Conservation (phyloP, 495 filamentous ascomycete species). For the Chaetomium tenue region DNA sequence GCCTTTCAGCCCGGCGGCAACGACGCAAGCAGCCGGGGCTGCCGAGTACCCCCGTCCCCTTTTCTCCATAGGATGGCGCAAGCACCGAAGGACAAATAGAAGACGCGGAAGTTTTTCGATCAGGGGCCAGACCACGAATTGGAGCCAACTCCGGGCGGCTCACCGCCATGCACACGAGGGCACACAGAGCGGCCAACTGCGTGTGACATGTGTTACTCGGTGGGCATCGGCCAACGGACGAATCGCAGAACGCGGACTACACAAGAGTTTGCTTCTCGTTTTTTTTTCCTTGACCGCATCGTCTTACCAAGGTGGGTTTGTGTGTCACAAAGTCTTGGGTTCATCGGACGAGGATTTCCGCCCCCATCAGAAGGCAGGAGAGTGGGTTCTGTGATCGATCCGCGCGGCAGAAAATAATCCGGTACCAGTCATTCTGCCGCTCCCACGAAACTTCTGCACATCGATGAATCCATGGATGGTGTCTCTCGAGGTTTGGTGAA, state of each 20-base stretch:
- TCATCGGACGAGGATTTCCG: too few relatives aligned
- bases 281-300: background rate
- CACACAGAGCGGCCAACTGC: slow-evolving; percentile 15
- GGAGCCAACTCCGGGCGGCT: slow-evolving; percentile 2
- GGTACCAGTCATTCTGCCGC: background rate
- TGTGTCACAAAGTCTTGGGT: too few relatives aligned
- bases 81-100: slow-evolving; percentile 1
- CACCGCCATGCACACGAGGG: slow-evolving; percentile 24
- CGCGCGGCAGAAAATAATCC: background rate
- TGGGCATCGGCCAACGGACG: slow-evolving; percentile 5
- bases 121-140: background rate
- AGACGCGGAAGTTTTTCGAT: background rate
- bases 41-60: background rate
- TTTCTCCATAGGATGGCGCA: background rate
- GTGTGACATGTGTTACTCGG: slow-evolving; percentile 1
- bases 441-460: background rate
- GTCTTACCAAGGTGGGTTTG: background rate
- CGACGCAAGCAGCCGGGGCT: background rate
- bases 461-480: background rate
- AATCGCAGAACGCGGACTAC: background rate
- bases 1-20: background rate
- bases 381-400: background rate
- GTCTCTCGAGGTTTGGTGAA: background rate
- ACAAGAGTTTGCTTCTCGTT: background rate
- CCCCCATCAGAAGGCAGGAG: background rate